Evolutionary conservation across 2,329 filamentous ascomycete genomes (phyloP).

Genomic region (Thermomyces lanuginosus): DNA sequence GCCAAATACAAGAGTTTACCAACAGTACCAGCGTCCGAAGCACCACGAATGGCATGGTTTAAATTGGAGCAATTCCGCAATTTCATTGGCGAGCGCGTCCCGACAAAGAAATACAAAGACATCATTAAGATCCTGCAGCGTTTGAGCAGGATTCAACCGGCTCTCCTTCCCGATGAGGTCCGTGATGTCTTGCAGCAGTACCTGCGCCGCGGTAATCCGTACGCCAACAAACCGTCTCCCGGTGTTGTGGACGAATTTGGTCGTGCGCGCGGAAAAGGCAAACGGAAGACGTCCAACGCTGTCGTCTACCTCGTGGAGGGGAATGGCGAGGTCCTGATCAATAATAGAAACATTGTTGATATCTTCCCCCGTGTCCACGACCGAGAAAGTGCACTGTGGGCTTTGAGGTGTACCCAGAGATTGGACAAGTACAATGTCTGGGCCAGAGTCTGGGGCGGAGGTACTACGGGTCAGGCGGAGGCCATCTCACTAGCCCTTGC

Average conservation of each 20-base stretch:
- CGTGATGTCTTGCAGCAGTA: slow-evolving; percentile 49
- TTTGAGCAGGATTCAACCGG: slow-evolving; percentile 71
- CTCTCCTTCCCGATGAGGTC: slow-evolving; percentile 56
- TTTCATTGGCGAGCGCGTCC: slow-evolving; percentile 54
- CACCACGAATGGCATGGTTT: slow-evolving; percentile 64
- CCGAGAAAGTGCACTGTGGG: slow-evolving; percentile 85
- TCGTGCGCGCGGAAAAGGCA: slow-evolving; percentile 61
- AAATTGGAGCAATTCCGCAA: slow-evolving; percentile 60
- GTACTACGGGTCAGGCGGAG: slow-evolving; percentile 88
- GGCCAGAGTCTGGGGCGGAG: slow-evolving; percentile 69
- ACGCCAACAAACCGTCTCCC: slow-evolving; percentile 45
- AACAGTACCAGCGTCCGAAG: slow-evolving; percentile 45
- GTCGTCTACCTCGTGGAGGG: slow-evolving; percentile 83
- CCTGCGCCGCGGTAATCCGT: slow-evolving; percentile 57
- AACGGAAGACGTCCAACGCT: slow-evolving; percentile 74
- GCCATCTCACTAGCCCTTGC: slow-evolving; percentile 79
- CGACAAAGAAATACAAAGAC: slow-evolving; percentile 60
- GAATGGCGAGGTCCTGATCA: slow-evolving; percentile 75
- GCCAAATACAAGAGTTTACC: slow-evolving; percentile 61
- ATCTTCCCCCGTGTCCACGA: slow-evolving; percentile 82
- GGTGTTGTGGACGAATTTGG: slow-evolving; percentile 59
- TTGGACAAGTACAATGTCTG: slow-evolving; percentile 96
- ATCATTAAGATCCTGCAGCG: slow-evolving; percentile 61
- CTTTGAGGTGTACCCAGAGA: slow-evolving; percentile 63
- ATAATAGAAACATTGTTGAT: slow-evolving; percentile 69